These are phyloP conservation scores for Debaryomycetaceae sp. DNA, from an alignment of 1,139 yeast genomes.

Conservation along the genomic window DNA sequence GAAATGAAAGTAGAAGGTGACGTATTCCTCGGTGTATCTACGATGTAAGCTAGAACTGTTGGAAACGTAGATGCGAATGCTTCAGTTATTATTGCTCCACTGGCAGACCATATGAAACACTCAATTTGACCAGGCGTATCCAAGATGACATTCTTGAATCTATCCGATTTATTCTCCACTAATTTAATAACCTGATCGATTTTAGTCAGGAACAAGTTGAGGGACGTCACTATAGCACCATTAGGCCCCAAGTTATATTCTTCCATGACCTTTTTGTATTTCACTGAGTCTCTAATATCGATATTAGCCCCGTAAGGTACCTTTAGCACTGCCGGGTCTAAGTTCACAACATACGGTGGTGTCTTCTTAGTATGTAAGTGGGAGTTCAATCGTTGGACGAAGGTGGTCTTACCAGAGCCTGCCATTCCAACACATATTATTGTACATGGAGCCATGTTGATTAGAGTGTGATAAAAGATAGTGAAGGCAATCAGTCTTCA, in stretches of 20 bases:
- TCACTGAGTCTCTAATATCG: constrained; percentile 94
- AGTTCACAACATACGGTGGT: constrained; percentile 85
- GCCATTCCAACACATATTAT: constrained; percentile 94
- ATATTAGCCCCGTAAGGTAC: constrained; percentile 93
- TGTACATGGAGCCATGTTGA: constrained; percentile 55
- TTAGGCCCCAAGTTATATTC: constrained; percentile 91
- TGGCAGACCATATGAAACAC: constrained; percentile 95
- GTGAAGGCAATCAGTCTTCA: too few relatives aligned
- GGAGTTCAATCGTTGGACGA: constrained; percentile 90
- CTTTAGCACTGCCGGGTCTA: constrained; percentile 94
- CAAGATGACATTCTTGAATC: constrained; percentile 68
- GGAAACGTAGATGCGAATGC: constrained; percentile 96
- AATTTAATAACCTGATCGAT: constrained; percentile 90
- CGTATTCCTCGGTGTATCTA: constrained; percentile 92
- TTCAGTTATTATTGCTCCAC: constrained; percentile 94
- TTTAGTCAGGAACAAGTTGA: constrained; percentile 89
- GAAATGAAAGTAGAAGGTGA: constrained; percentile 97
- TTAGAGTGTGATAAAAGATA: too few relatives aligned
- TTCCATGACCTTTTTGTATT: constrained; percentile 95
- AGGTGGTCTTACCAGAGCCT: constrained; percentile 96
- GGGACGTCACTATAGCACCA: constrained; percentile 95
- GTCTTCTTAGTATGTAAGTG: constrained; percentile 72
- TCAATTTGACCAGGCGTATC: constrained; percentile 99
- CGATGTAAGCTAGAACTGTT: constrained; percentile 90
- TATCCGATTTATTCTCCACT: constrained; percentile 74